Base-by-base conservation (phyloP, 768 basidiomycete species). In the Naganishia randhawae region DNA sequence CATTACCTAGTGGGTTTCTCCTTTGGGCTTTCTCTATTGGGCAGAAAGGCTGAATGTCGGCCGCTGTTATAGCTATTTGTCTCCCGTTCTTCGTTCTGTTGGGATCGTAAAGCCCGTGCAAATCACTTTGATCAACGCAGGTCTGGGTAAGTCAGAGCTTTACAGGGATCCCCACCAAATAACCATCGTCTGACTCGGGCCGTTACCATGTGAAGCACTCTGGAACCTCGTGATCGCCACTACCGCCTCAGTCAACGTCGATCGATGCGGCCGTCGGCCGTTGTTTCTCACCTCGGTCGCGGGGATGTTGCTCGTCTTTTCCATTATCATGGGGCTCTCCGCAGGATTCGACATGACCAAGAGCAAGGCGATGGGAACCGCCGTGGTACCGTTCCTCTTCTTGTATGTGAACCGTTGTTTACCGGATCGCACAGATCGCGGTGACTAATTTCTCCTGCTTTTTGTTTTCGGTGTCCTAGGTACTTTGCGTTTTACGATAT, bases 311-410 rank as follows among this genome's bases (percentile, higher is more conserved):
- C 22, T 71, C 41, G 63, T 52, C 13, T 74, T 72, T 65, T 22
- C 51, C 50, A 37, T 52, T 61, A 68, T 79, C 41, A 72, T 68
- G 50, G 74, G 70, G 50, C 63, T 74, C n/a, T 73, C 76, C 0
- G 78, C 73, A 3, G 39, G 68, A 35, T 74, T 71, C 50, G 70
- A 67, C 41, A 70, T 71, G n/a, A 71, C 73, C 4, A 68, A 72
- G 64, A 69, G 65, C 32, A 42, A 53, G 31, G 61, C 67, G 0
- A 66, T 69, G 32, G 73, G 72, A 4, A 42, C 72, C 37, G 74
- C 71, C 31, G 74, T 76, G 50, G 68, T 81, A 35, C 76, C 75
- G 9, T 71, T 75, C 68, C 74, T 81, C 65, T 81, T 79, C 78
- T 32, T 73, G 45, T 71, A 45, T 8, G 48, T 53, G 19, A n/a